Evolutionary conservation across 768 basidiomycete species (phyloP), one percentile per base, ranked within the genome.

Genomic region (Pilatotrama ljubarskyi): DNA sequence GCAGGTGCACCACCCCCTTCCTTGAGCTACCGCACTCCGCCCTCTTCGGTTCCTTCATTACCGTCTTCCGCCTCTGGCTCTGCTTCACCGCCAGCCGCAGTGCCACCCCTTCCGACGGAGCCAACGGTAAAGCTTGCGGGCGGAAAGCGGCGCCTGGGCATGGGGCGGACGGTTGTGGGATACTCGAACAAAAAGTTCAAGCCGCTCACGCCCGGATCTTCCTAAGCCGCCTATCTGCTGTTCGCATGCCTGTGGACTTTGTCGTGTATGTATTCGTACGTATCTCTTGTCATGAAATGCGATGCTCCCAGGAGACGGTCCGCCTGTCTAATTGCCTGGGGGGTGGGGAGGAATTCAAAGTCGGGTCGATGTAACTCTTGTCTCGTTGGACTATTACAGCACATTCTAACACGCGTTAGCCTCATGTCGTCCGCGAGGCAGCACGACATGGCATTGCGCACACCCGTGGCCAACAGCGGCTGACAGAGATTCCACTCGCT

Each of bases 101-200:
- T 29, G 46, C 25, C 14, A 5, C 42, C 36, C 8, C 49, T 8
- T 7, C 20, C 55, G 22, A 42, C 55, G 17, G 35, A 43, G 36
- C 36, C 59, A 4, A 11, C 51, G 1, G 53, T 40, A n/a, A 41
- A 60, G 37, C 40, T 29, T 9, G 53, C 50, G 14, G 80, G 78
- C 29, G 70, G 70, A 17, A 88, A 87, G 65, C 77, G 85, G 58
- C 77, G 85, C 43, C 73, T 88, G 52, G 87, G 87, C 0, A 86
- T 88, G 85, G 84, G 84, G 17, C 75, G 82, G 64, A 70, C 71
- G 4, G 71, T 70, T 7, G 71, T 63, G 24, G 82, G 83, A 3
- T 88, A 88, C 67, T 65, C 82, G 22, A 89, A 87, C 70, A 89
- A 88, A 72, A 88, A 85, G 72, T 88, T 87, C 78, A 88, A 86